Evolutionary conservation across 1,139 yeast genomes (phyloP).

Genomic region (Kodamaea suecica): DNA sequence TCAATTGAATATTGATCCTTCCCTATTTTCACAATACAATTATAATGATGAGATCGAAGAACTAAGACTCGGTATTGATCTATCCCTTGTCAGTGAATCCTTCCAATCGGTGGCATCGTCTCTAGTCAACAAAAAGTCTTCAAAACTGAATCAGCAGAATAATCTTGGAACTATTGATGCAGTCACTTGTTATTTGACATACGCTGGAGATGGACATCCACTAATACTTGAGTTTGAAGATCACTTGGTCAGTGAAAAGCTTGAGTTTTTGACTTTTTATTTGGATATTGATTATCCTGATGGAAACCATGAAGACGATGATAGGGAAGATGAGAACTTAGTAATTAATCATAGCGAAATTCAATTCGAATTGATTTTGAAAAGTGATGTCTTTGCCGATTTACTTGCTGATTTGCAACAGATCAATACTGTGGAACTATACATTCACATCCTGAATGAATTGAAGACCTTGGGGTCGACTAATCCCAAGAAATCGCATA

Average conservation of each 20-base stretch:
- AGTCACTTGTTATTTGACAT: slow-evolving; percentile 37
- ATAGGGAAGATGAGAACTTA: slow-evolving; percentile 17
- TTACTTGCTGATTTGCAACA: slow-evolving; percentile 67
- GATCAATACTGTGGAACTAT: slow-evolving; percentile 58
- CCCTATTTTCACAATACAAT: slow-evolving; percentile 33
- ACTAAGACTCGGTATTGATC: slow-evolving; percentile 38
- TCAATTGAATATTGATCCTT: slow-evolving; percentile 35
- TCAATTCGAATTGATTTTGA: slow-evolving; percentile 62
- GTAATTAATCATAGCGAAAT: slow-evolving; percentile 48
- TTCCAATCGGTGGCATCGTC: slow-evolving; percentile 29
- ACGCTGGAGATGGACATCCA: slow-evolving; percentile 58
- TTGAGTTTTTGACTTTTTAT: slow-evolving; percentile 63
- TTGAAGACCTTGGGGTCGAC: slow-evolving; percentile 13
- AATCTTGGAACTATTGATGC: slow-evolving; percentile 15
- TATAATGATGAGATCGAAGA: slow-evolving; percentile 22
- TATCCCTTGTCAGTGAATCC: slow-evolving; percentile 33
- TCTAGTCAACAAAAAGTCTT: slow-evolving; percentile 9
- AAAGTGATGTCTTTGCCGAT: slow-evolving; percentile 62
- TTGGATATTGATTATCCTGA: slow-evolving; percentile 37
- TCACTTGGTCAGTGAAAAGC: slow-evolving; percentile 60
- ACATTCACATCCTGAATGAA: slow-evolving; percentile 39
- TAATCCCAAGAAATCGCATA: slow-evolving; percentile 8
- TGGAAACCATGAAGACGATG: slow-evolving; percentile 17
- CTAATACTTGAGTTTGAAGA: slow-evolving; percentile 72
- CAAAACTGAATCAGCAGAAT: slow-evolving; percentile 2